Base-by-base conservation (phyloP, 345 rosid genomes). In the Arabidopsis suecica region DNA sequence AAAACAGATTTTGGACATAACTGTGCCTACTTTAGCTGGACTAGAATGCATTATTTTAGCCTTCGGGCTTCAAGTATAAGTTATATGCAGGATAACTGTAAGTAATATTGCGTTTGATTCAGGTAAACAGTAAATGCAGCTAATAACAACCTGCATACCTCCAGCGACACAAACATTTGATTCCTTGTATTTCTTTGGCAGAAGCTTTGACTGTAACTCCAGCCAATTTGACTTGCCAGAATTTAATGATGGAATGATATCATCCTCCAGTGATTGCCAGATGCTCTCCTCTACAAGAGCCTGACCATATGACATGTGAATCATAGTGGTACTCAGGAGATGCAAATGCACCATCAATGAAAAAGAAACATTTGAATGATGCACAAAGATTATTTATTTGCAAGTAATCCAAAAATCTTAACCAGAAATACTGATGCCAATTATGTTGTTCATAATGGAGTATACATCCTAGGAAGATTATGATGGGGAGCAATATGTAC, bases 141-240 rank as follows among this genome's bases (percentile, higher is more conserved):
- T 41, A 58, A 81, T 71, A 75, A 78, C 77, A 78, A 82, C 78
- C 82, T 84, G 71, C 91, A 82, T 89, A 95, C 99, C 99, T 90
- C 99, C 99, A 67, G 90, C 90, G 69, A 95, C 90, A 84, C 99
- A 95, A 80, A 95, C 78, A 76, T 88, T 92, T 66, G 96, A 85
- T 78, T 90, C 93, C 81, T 77, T 85, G 70, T 82, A 80, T 53
- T 79, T 81, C 79, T 83, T 90, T 9, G 93, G 84, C 40, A 89
- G 74, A 74, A 87, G 84, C 80, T 87, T 89, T 66, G 99, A 88
- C 66, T 93, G 97, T 49, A 93, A 79, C 56, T 95, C 99, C 88
- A 95, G 84, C 99, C 99, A 95, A 79, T 93, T 93, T 68, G 88
- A 82, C 86, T 86, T 89, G 69, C 83, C 80, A 79, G 84, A 81